These are phyloP conservation scores for Raffaelea deltoideospora DNA, from an alignment of 2,329 filamentous ascomycete species.

Conservation along the genomic window DNA sequence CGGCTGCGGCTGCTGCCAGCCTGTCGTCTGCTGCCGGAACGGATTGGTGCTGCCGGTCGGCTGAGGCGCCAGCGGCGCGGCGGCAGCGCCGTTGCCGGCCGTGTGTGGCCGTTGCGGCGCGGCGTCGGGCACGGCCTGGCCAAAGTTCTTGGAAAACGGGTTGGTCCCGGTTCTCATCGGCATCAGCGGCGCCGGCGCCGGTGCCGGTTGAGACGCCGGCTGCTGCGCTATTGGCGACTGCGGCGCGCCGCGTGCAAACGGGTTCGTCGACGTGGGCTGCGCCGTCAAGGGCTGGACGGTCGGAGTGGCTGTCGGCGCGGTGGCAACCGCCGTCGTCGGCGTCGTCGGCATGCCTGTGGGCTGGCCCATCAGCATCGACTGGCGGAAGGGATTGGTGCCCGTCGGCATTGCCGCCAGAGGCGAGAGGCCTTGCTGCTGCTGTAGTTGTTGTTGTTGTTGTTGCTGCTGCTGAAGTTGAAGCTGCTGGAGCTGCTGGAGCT, in stretches of 20 bases:
- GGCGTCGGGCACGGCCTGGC: constrained; percentile 2
- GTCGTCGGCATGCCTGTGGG: constrained; percentile 29
- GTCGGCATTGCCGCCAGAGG: constrained; percentile 23
- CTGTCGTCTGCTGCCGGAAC: constrained; percentile 80
- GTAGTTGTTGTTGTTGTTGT: background rate
- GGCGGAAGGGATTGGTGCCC: constrained; percentile 81
- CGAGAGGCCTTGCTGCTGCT: background rate
- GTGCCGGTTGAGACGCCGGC: constrained; percentile 21
- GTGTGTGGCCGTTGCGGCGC: constrained; percentile 29
- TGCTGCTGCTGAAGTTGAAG: background rate
- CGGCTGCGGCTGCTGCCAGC: constrained; percentile 70
- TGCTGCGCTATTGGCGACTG: constrained; percentile 22
- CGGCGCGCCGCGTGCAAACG: constrained; percentile 59
- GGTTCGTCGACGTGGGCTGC: constrained; percentile 62
- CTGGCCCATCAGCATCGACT: constrained; percentile 62
- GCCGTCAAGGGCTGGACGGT: constrained; percentile 10
- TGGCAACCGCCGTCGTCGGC: background rate
- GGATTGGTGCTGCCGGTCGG: constrained; percentile 85
- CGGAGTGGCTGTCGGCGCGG: background rate
- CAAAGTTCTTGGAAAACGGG: constrained; percentile 38
- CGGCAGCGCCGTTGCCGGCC: constrained; percentile 34
- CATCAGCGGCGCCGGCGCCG: constrained; percentile 26
- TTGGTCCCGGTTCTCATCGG: constrained; percentile 41
- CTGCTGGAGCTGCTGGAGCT: background rate
- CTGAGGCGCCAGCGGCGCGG: constrained; percentile 50